Evolutionary conservation across 2,329 filamentous ascomycete genomes (phyloP).

Genomic region (Penicillium hordei): DNA sequence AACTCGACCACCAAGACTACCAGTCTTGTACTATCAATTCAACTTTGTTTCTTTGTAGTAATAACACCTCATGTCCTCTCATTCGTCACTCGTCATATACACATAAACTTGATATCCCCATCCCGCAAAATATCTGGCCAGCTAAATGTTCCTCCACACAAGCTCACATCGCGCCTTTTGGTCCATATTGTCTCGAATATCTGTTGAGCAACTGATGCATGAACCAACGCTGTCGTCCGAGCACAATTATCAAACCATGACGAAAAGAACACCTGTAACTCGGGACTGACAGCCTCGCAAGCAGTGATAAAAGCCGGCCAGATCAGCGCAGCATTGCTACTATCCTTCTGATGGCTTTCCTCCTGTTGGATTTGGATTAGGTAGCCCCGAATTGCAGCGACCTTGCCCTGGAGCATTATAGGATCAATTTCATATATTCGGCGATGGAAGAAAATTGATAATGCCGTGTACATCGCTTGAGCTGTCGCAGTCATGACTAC

Average conservation of each 20-base stretch:
- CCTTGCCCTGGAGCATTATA: constrained; percentile 11
- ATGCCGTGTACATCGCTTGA: constrained; percentile 18
- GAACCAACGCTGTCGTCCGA: constrained; percentile 11
- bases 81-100: constrained; percentile 5
- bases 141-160: constrained; percentile 5
- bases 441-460: constrained; percentile 21
- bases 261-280: constrained; percentile 15
- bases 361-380: constrained; percentile 8
- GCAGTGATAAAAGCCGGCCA: constrained; percentile 25
- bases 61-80: not conserved
- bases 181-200: constrained; percentile 18
- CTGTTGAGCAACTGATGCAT: constrained; percentile 13
- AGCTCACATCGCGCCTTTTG: constrained; percentile 7
- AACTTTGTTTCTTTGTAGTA: not conserved
- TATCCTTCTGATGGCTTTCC: not conserved
- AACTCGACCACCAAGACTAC: not conserved
- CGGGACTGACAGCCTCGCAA: constrained; percentile 15
- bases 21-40: too few species aligned
- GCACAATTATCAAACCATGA: constrained; percentile 17
- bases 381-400: constrained; percentile 5
- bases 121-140: constrained; percentile 20
- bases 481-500: constrained; percentile 1
- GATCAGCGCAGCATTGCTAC: constrained; percentile 16
- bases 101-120: constrained; percentile 19
- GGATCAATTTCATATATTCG: constrained; percentile 19